Evolutionary conservation across 2,329 filamentous ascomycete species (phyloP).

Genomic region (Cercospora citrullina): DNA sequence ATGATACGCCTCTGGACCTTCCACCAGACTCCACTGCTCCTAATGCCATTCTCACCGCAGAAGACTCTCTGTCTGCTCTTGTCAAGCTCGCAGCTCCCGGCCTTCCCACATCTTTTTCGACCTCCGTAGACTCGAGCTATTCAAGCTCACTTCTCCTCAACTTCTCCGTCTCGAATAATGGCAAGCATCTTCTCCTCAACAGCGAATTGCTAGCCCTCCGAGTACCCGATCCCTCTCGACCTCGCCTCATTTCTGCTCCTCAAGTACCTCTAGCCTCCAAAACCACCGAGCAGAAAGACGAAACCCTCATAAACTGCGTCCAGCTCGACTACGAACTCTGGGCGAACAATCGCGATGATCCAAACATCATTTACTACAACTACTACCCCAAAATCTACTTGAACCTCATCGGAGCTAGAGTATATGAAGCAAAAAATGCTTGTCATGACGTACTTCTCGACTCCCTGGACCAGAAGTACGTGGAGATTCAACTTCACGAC

Average conservation of each 20-base stretch:
- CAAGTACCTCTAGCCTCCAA: constrained; percentile 8
- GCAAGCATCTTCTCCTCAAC: constrained; percentile 16
- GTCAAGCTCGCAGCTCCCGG: constrained; percentile 20
- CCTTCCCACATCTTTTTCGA: background rate
- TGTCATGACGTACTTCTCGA: constrained; percentile 10
- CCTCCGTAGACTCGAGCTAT: background rate
- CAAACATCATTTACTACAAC: constrained; percentile 19
- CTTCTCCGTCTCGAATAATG: constrained; percentile 12
- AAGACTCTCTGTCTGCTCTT: constrained; percentile 10
- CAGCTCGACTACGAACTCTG: constrained; percentile 19
- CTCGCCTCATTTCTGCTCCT: background rate
- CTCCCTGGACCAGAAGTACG: constrained; percentile 13
- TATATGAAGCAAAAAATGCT: background rate
- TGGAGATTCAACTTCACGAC: constrained; percentile 1
- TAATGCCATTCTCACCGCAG: constrained; percentile 10
- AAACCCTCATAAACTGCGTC: background rate
- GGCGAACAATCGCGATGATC: constrained; percentile 16
- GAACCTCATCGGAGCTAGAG: constrained; percentile 16
- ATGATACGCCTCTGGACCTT: background rate
- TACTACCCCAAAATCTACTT: constrained; percentile 18
- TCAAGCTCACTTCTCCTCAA: constrained; percentile 10
- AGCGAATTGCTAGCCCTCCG: constrained; percentile 12
- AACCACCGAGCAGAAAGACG: background rate
- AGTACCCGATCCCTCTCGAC: constrained; percentile 16
- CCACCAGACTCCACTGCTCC: constrained; percentile 1